Base-by-base conservation (phyloP, 331 rosid genomes). In the Acacia pycnantha region DNA sequence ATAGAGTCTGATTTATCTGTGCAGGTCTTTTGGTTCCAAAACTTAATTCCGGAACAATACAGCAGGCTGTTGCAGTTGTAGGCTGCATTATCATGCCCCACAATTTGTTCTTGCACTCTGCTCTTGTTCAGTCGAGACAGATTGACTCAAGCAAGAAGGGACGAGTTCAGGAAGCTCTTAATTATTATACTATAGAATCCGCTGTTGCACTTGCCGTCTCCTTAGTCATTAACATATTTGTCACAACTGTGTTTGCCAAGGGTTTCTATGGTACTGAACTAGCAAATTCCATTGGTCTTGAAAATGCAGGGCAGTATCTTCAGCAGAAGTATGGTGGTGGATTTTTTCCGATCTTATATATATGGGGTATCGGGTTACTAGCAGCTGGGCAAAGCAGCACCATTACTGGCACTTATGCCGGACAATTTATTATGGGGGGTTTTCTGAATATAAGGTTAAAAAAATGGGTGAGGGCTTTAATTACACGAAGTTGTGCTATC, bases 301-400 rank as follows among this genome's bases (percentile, higher is more conserved):
- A 37, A 74, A 96, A 96, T 82, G 99, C 99, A 21, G 99, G 99
- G 79, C 92, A 90, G 76, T 92, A 90, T 86, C 99, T 96, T 83
- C 82, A 96, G 85, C 93, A 91, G 3, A 90, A 91, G 53, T 96
- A 92, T 69, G 98, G 98, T 16, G 95, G 98, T 29, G 98, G 99
- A 56, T 0, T 87, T 51, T 71, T 96, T 77, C 99, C 98, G 0
- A 93, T 96, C 81, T 54, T 96, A 76, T 96, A 96, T 64, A 92
- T 96, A 43, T 96, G 99, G 99, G 98, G 87, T 74, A 91, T 96
- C 68, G 98, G 99, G 61, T 84, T 96, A 79, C 87, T 96, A 70
- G 99, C 99, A 21, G 99, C 98, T 15, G 98, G 99, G 11, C 99
- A 96, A 82, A 92, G 98, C 72, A 96, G 99, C 85, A 96, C 99